A percentile compares a stretch with the other conserved stretches of the same genome.
These are phyloP conservation scores for Sclerotinia spermophila DNA, from an alignment of 2,329 filamentous ascomycete species.

Conservation along the genomic window DNA sequence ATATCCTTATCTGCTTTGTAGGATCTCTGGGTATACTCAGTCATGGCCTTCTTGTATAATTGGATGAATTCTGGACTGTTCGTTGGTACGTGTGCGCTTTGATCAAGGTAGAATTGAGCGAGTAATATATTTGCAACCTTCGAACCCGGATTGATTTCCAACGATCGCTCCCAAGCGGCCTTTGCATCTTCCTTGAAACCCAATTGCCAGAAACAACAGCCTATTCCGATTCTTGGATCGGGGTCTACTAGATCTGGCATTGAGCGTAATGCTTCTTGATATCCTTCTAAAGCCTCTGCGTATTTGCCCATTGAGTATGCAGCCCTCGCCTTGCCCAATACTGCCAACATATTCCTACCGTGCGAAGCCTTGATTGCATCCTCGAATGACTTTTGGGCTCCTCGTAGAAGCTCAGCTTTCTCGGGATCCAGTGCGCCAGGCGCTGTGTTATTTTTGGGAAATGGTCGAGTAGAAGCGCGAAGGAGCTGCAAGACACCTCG, in stretches of 20 bases:
- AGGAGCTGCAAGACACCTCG: constrained; percentile 86
- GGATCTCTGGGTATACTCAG: constrained; percentile 86
- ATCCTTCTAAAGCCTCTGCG: constrained; percentile 74
- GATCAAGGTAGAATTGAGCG: constrained; percentile 83
- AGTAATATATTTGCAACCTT: constrained; percentile 89
- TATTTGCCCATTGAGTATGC: constrained; percentile 85
- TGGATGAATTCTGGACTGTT: constrained; percentile 80
- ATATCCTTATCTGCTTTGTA: constrained; percentile 92
- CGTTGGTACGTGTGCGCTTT: constrained; percentile 76
- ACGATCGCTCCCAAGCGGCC: constrained; percentile 79
- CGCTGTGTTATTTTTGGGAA: constrained; percentile 50
- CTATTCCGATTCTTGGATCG: constrained; percentile 92
- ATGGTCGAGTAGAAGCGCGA: constrained; percentile 77
- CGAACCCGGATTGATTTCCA: constrained; percentile 77
- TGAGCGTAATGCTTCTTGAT: constrained; percentile 81
- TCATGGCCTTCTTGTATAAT: constrained; percentile 91
- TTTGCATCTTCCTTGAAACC: constrained; percentile 93
- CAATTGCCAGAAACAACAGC: constrained; percentile 95
- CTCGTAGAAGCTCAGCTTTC: constrained; percentile 71
- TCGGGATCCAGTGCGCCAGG: constrained; percentile 65
- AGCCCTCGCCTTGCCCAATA: constrained; percentile 84
- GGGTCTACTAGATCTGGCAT: constrained; percentile 88
- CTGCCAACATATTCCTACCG: constrained; percentile 85
- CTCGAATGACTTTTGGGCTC: constrained; percentile 89
- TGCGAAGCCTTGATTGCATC: constrained; percentile 83